Base-by-base conservation (phyloP, 148 eudicot genomes). In the Rhododendron vialii region DNA sequence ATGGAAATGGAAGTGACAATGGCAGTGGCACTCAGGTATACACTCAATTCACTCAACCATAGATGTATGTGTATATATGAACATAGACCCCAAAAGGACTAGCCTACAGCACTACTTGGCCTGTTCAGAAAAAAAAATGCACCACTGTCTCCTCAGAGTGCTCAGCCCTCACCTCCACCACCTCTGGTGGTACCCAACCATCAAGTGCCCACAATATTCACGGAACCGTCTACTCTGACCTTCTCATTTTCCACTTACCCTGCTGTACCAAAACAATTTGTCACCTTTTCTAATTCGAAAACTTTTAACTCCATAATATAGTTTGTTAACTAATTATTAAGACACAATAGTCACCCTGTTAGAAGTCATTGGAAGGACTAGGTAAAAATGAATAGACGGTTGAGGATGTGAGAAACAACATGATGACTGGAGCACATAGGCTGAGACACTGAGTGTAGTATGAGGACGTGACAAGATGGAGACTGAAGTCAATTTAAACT, bases 11-110 rank as follows among this genome's bases (percentile, higher is more conserved):
- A 90, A 94, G 97, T 91, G 97, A 94, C 84, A 86, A 94, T 53
- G 95, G 95, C 86, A 94, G 95, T 90, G 97, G 95, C 80, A 93
- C 92, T 80, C 95, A 93, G 97, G 97, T 94, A 92, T 15, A 13
- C 41, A 33, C 41, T 71, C 20, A 30, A 71, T 71, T 71, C 33
- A 71, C 76, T 71, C 41, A 30, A 30, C 5, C 30, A 30, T 71
- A 33, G 17, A 71, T 30, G 17, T 15, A 71, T 1, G 20, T 9
- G 5, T 28, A 30, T 71, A 30, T 14, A 71, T 13, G 76, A 71
- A 14, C 20, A 71, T 71, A 15, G 20, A 33, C 76, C 76, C 38
- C 20, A 13, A 14, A 71, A 71, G 76, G 18, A 13, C 36, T 3
- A 8, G 7, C 76, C 18, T 28, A 71, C 76, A 71, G 0, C 76